Percentiles rank a stretch among this genome's conserved stretches.
Conservation (phyloP, 1,139 yeast species). For the Yamadazyma sp. region DNA sequence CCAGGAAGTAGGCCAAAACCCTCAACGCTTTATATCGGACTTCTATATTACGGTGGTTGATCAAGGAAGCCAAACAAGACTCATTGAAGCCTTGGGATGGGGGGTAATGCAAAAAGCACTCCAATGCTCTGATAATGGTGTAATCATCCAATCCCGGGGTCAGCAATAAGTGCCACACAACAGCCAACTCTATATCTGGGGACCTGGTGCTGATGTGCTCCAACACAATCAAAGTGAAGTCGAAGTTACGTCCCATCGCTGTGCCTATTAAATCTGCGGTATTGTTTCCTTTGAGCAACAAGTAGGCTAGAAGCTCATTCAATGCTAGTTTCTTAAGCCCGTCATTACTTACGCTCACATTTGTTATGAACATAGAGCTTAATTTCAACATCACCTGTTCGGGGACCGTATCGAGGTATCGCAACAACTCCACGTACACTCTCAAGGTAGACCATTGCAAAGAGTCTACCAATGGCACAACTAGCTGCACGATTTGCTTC, state of each 20-base stretch:
- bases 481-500: background rate
- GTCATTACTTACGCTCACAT: constrained; percentile 3
- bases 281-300: constrained; percentile 4
- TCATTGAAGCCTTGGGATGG: background rate
- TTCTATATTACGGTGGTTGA: too few relatives aligned
- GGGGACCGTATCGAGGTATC: constrained; percentile 1
- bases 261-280: constrained; percentile 6
- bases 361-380: constrained; percentile 6
- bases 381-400: background rate
- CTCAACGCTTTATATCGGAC: background rate
- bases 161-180: background rate
- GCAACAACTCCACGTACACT: constrained; percentile 10
- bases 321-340: constrained; percentile 14
- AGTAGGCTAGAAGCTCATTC: constrained; percentile 7
- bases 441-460: constrained; percentile 12
- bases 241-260: constrained; percentile 3
- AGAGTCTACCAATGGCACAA: constrained; percentile 5
- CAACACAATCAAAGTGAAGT: constrained; percentile 6
- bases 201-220: constrained; percentile 1
- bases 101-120: background rate
- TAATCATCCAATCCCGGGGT: background rate
- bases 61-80: too few relatives aligned
- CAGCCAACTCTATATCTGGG: background rate
- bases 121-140: background rate
- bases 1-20: background rate